Conservation (phyloP, 2,329 filamentous ascomycete genomes). For the Corynespora cassiicola region DNA sequence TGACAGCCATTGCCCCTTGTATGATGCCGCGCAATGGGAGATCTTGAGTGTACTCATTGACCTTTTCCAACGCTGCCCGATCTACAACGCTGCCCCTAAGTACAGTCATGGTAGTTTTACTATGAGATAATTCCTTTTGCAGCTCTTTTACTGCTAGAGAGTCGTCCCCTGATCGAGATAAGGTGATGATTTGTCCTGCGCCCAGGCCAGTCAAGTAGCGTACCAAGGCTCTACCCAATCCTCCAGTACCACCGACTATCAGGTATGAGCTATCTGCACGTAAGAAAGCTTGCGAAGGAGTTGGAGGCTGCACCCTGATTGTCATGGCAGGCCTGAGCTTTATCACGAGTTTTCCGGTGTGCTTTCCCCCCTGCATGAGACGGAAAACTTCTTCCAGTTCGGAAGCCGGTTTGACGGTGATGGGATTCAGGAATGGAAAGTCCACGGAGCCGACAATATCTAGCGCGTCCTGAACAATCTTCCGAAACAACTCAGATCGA, state of each 20-base stretch:
- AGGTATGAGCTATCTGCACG: constrained; percentile 19
- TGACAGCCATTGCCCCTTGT: constrained; percentile 41
- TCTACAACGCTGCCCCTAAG: too few species aligned
- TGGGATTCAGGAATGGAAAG: constrained; percentile 6
- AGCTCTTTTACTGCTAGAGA: too few species aligned
- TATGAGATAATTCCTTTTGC: too few species aligned
- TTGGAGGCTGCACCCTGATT: too few species aligned
- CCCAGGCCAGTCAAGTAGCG: too few species aligned
- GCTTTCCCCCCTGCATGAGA: constrained; percentile 21
- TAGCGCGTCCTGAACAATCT: constrained; percentile 1
- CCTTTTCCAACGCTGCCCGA: too few species aligned
- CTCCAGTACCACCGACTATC: constrained; percentile 21
- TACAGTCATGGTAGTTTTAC: too few species aligned
- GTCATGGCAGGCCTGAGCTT: neutral
- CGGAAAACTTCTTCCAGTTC: constrained; percentile 22
- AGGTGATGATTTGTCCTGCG: too few species aligned
- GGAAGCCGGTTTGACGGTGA: constrained; percentile 11
- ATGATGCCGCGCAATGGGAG: constrained; percentile 34
- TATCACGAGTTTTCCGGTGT: constrained; percentile 19
- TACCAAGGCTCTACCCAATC: constrained; percentile 23
- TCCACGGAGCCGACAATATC: neutral
- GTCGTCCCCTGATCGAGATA: too few species aligned
- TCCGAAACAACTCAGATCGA: constrained; percentile 5
- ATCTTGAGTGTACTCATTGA: too few species aligned
- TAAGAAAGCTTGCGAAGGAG: too few species aligned